Evolutionary conservation across 2,329 filamentous ascomycete genomes (phyloP).

Genomic region (Pseudocercospora pini-densiflorae): DNA sequence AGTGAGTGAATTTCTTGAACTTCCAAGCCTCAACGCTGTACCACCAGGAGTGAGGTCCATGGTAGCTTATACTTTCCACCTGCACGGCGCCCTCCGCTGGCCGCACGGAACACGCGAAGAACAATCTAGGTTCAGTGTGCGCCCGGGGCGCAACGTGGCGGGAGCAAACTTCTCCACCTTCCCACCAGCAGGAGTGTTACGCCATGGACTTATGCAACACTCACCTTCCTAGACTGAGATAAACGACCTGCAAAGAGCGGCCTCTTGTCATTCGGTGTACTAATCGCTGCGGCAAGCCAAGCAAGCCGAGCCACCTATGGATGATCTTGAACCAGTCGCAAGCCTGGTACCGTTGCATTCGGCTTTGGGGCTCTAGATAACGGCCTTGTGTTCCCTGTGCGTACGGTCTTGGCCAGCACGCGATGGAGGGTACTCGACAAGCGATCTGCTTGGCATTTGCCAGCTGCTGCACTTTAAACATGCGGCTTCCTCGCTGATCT

Average conservation of each 20-base stretch:
- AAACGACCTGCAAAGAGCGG: neutral
- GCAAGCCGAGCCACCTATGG: neutral
- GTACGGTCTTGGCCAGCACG: slow-evolving; percentile 11
- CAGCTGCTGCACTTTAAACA: neutral
- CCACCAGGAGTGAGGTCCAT: neutral
- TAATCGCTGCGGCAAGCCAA: slow-evolving; percentile 1
- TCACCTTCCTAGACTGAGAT: neutral
- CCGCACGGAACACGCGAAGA: neutral
- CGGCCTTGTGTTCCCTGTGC: slow-evolving; percentile 12
- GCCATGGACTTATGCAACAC: slow-evolving; percentile 5
- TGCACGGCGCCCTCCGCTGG: neutral
- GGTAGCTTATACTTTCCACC: neutral
- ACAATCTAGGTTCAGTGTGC: neutral
- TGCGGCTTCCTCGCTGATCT: neutral
- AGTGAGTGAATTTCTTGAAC: neutral
- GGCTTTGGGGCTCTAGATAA: slow-evolving; percentile 15
- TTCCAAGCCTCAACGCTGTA: neutral
- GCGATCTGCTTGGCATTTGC: slow-evolving; percentile 13
- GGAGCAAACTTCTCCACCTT: neutral
- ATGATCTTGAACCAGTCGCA: slow-evolving; percentile 2
- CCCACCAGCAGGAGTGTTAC: neutral
- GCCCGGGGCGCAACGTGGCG: neutral
- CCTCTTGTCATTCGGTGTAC: slow-evolving; percentile 5
- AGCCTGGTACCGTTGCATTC: slow-evolving; percentile 15
- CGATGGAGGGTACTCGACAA: neutral